Evolutionary conservation across 306 rosid species (phyloP).

Genomic region (Sindora glabra): DNA sequence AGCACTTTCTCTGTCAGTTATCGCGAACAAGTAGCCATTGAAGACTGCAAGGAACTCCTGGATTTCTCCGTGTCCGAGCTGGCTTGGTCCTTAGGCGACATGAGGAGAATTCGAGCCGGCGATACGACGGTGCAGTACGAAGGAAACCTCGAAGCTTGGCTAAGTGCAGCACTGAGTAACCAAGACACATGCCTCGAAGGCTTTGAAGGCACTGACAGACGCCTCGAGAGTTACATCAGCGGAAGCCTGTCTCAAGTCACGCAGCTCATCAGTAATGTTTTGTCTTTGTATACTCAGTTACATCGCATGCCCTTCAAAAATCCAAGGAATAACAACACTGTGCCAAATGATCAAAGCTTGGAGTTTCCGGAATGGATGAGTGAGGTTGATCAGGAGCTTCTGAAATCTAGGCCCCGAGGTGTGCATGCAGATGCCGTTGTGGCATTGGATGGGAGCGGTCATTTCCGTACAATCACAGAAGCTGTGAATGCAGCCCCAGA

Average conservation of each 20-base stretch:
- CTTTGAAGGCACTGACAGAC: constrained; percentile 83
- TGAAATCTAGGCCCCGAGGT: constrained; percentile 31
- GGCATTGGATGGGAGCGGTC: constrained; percentile 80
- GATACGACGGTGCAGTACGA: constrained; percentile 29
- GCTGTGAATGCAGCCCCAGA: constrained; percentile 75
- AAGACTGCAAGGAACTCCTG: constrained; percentile 86
- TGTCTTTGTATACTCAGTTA: constrained; percentile 62
- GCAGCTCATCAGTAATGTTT: constrained; percentile 70
- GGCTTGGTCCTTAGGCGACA: constrained; percentile 76
- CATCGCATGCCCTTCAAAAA: constrained; percentile 52
- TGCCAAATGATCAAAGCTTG: neutral
- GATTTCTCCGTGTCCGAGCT: constrained; percentile 83
- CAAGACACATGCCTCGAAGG: constrained; percentile 97
- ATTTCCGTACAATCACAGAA: constrained; percentile 55
- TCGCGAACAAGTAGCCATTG: constrained; percentile 73
- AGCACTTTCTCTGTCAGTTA: constrained; percentile 51
- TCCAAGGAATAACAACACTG: constrained; percentile 16
- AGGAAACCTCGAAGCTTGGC: constrained; percentile 84
- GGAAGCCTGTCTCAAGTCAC: constrained; percentile 83
- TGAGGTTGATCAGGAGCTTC: constrained; percentile 48
- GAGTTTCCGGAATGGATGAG: constrained; percentile 71
- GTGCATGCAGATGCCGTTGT: constrained; percentile 46
- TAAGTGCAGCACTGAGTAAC: constrained; percentile 91
- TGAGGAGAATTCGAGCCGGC: constrained; percentile 56
- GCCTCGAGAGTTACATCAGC: constrained; percentile 52